These are phyloP conservation scores for Trifolium repens DNA, from an alignment of 306 rosid genomes.

Conservation along the genomic window DNA sequence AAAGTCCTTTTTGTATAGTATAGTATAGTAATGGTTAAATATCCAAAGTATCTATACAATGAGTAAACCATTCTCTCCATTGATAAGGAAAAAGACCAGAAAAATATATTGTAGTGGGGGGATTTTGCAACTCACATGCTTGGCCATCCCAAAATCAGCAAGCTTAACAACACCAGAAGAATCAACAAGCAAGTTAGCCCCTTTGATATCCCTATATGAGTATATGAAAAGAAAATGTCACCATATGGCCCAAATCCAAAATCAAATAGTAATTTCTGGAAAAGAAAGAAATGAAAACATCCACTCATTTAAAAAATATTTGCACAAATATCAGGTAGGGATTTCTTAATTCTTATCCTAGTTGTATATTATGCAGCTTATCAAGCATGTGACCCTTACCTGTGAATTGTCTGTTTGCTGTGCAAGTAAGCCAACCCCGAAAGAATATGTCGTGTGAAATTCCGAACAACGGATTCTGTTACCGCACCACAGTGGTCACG, in stretches of 20 bases:
- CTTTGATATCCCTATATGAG: constrained; percentile 83
- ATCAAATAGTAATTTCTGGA: neutral
- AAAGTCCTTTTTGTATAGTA: neutral
- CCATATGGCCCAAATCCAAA: neutral
- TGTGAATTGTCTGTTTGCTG: constrained; percentile 83
- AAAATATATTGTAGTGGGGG: constrained; percentile 12
- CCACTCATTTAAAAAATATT: constrained; percentile 14
- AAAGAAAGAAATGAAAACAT: neutral
- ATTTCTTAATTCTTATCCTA: constrained; percentile 31
- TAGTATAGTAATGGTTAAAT: neutral
- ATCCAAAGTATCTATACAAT: neutral
- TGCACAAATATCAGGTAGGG: constrained; percentile 7
- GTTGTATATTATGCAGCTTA: constrained; percentile 23
- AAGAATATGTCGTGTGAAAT: constrained; percentile 92
- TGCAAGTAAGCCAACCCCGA: constrained; percentile 95
- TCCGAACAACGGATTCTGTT: constrained; percentile 91
- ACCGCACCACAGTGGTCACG: constrained; percentile 96
- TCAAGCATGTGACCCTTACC: constrained; percentile 53
- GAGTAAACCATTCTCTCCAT: constrained; percentile 15
- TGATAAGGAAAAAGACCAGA: constrained; percentile 11
- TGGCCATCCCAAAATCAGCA: constrained; percentile 99
- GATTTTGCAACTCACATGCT: constrained; percentile 70
- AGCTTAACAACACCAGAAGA: constrained; percentile 93
- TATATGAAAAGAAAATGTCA: constrained; percentile 23
- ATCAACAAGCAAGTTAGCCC: constrained; percentile 97